Percentiles rank a stretch among this genome's conserved stretches.
These are phyloP conservation scores for Colletotrichum sp. DNA, from an alignment of 2,329 filamentous ascomycete species.

Conservation along the genomic window DNA sequence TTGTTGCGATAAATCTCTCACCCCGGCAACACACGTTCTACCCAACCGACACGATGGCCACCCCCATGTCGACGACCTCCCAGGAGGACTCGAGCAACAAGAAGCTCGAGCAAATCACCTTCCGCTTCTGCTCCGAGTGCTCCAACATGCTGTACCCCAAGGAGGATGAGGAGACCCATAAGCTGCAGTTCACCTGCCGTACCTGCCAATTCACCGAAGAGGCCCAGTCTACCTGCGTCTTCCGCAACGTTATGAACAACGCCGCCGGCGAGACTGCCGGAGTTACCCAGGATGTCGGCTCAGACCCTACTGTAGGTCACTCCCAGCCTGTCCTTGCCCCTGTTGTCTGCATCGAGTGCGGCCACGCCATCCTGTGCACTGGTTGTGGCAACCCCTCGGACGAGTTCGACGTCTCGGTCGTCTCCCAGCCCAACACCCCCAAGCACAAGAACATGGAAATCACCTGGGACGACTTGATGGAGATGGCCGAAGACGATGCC, in stretches of 20 bases:
- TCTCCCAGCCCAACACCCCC: background rate
- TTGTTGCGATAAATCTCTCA: background rate
- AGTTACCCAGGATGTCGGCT: conserved; percentile 95
- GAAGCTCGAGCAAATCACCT: conserved; percentile 82
- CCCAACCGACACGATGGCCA: conserved; percentile 51
- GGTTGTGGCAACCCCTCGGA: conserved; percentile 36
- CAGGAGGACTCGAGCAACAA: conserved; percentile 50
- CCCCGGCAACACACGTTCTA: background rate
- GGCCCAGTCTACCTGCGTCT: conserved; percentile 88
- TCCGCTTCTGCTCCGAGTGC: conserved; percentile 98
- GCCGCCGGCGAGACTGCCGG: conserved; percentile 94
- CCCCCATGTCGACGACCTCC: conserved; percentile 56
- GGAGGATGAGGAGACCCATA: conserved; percentile 84
- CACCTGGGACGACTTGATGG: conserved; percentile 19
- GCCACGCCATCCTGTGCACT: conserved; percentile 46
- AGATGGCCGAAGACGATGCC: conserved; percentile 33
- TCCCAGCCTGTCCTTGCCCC: conserved; percentile 35
- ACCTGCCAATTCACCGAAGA: conserved; percentile 92
- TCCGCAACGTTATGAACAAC: conserved; percentile 91
- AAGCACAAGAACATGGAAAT: conserved; percentile 7
- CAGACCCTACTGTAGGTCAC: conserved; percentile 96
- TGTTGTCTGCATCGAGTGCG: conserved; percentile 52
- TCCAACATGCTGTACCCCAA: conserved; percentile 98
- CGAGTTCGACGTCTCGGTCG: conserved; percentile 7
- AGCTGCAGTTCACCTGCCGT: conserved; percentile 93